Percentiles rank a stretch among this genome's conserved stretches.
phyloP scores from a whole-genome alignment of 768 basidiomycete species.

The Auricularia heimuer region DNA sequence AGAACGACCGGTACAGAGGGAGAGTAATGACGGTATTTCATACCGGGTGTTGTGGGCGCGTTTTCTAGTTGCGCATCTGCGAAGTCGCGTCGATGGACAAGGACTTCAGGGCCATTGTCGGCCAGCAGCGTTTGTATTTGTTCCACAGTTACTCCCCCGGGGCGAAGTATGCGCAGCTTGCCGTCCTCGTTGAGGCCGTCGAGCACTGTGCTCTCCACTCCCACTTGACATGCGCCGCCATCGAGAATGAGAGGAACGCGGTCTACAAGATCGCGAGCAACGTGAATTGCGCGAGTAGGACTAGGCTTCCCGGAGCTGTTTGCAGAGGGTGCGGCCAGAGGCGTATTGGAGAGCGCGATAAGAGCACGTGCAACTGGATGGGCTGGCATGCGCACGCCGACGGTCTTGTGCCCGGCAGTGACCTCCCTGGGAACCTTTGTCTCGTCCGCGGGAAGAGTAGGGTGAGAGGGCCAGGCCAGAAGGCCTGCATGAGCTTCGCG shows the following conservation, averaged over 20 bases:
- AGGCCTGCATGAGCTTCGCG: slow-evolving; percentile 60
- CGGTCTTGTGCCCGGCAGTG: slow-evolving; percentile 69
- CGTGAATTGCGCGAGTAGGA: slow-evolving; percentile 84
- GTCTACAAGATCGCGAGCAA: slow-evolving; percentile 56
- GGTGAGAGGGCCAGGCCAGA: slow-evolving; percentile 95
- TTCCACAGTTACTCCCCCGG: slow-evolving; percentile 89
- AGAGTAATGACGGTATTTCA: slow-evolving; percentile 98
- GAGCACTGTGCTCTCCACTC: slow-evolving; percentile 92
- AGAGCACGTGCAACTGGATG: slow-evolving; percentile 89
- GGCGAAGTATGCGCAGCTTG: slow-evolving; percentile 70
- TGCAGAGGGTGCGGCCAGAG: slow-evolving; percentile 90
- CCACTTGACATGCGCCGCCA: slow-evolving; percentile 84
- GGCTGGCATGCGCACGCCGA: slow-evolving; percentile 89
- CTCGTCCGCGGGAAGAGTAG: slow-evolving; percentile 70
- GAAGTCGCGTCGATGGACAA: slow-evolving; percentile 77
- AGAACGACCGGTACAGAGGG: slow-evolving; percentile 81
- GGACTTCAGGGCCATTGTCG: slow-evolving; percentile 45
- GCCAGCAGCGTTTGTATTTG: slow-evolving; percentile 57
- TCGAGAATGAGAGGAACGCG: slow-evolving; percentile 76
- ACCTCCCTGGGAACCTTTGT: slow-evolving; percentile 58
- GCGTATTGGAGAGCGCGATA: slow-evolving; percentile 61
- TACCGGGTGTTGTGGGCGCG: slow-evolving; percentile 90
- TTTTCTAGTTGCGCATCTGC: slow-evolving; percentile 55
- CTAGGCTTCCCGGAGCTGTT: slow-evolving; percentile 92
- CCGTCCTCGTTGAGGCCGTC: slow-evolving; percentile 76